Evolutionary conservation across 2,329 filamentous ascomycete genomes (phyloP), one percentile per base, ranked within the genome.

Genomic region (Exophiala calicioides): DNA sequence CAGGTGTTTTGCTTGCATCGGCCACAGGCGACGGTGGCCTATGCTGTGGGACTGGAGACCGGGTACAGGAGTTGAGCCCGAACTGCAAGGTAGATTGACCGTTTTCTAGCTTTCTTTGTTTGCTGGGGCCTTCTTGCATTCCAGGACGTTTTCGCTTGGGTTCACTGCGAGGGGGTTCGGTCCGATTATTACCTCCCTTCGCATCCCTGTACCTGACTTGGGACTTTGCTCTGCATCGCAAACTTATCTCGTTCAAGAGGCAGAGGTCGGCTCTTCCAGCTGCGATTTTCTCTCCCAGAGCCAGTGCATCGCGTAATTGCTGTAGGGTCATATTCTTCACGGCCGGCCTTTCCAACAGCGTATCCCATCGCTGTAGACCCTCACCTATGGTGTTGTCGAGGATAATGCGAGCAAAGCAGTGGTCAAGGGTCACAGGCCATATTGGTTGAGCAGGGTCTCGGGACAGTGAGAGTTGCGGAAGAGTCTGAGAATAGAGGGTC

Each of bases 281-380:
- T 8, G 62, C 58, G 26, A 75, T 68, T 19, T 60, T 54, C 47
- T 67, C 59, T 0, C 63, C 71, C 16, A 75, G 50, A 7, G 60
- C 53, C 20, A 74, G 68, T 12, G 67, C 68, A 16, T 50, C 51
- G 19, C 58, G 29, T 30, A 75, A 38, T 47, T 75, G 71, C 24
- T 52, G 38, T 5, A 49, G 46, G 10, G 57, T 62, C 72, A 75
- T 75, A 37, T 73, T 67, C 53, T 65, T 70, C 33, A 69, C 62
- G 0, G 72, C 71, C 2, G 72, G 72, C 20, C 60, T 57, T 42
- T 66, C 65, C 24, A 74, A 34, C n/a, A 68, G 65, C 18, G 64
- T 52, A 21, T 60, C 70, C 72, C 72, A 75, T 4, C 69, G 71
- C 32, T 69, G 62, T 18, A 60, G 52, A 4, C 70, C 66, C 5